These are phyloP conservation scores for Lasiosphaeria ovina DNA, from an alignment of 495 filamentous ascomycete species.

Conservation along the genomic window DNA sequence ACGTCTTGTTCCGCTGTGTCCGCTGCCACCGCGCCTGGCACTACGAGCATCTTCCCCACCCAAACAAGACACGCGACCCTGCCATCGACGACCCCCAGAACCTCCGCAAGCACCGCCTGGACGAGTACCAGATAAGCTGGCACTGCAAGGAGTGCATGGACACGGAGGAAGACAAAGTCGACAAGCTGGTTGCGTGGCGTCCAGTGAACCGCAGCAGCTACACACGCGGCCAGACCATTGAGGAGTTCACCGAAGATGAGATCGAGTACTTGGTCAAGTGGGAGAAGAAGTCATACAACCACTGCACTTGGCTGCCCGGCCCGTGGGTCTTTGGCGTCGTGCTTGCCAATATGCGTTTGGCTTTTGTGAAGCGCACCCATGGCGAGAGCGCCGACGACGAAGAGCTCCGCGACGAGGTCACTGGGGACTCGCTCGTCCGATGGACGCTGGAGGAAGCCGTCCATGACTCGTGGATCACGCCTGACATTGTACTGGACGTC, in stretches of 20 bases:
- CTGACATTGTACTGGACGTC: constrained; percentile 87
- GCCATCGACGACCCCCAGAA: constrained; percentile 39
- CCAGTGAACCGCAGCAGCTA: constrained; percentile 56
- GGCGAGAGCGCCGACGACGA: constrained; percentile 33
- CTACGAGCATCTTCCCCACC: constrained; percentile 69
- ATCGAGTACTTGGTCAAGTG: constrained; percentile 93
- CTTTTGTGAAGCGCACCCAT: constrained; percentile 70
- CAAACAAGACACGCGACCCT: constrained; percentile 32
- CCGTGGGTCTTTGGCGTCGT: constrained; percentile 85
- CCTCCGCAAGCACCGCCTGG: constrained; percentile 35
- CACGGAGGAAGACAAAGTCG: constrained; percentile 55
- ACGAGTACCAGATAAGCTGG: constrained; percentile 67
- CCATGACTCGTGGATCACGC: constrained; percentile 74
- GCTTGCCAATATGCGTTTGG: constrained; percentile 58
- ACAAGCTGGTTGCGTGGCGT: constrained; percentile 82
- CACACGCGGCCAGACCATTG: constrained; percentile 40
- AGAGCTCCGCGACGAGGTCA: constrained; percentile 12
- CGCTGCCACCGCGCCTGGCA: constrained; percentile 79
- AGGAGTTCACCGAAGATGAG: constrained; percentile 59
- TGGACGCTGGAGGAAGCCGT: constrained; percentile 77
- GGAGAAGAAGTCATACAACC: constrained; percentile 72
- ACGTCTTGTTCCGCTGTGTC: constrained; percentile 79
- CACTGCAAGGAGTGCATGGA: constrained; percentile 70
- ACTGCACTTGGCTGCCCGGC: constrained; percentile 80
- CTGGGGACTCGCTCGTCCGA: constrained; percentile 52